phyloP scores from a whole-genome alignment of 345 rosid species.

The Arabidopsis arenosa region DNA sequence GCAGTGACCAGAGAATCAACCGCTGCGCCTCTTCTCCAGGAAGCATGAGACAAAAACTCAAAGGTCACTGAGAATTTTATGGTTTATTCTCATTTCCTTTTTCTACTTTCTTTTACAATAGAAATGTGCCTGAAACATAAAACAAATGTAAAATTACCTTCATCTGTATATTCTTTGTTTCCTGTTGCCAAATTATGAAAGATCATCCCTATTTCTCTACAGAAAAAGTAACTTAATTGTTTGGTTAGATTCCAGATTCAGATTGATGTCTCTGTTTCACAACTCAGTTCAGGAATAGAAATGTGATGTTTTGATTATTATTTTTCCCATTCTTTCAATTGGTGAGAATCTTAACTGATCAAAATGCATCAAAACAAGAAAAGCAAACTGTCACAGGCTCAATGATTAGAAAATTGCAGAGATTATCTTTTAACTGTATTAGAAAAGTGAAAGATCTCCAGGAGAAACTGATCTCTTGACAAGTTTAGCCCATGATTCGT shows the following conservation, averaged over 20 bases:
- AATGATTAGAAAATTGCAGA: neutral
- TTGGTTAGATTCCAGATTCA: neutral
- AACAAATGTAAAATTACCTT: neutral
- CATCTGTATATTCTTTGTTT: conserved; percentile 9
- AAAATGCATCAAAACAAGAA: neutral
- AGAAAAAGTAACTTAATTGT: neutral
- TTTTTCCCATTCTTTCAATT: neutral
- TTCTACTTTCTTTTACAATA: conserved; percentile 18
- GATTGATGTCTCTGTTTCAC: neutral
- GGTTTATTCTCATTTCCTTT: conserved; percentile 11
- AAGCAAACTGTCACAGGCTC: neutral
- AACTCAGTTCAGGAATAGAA: neutral
- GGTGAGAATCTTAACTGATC: neutral
- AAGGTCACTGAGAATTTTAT: neutral
- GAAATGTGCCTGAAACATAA: neutral
- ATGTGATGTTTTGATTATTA: neutral
- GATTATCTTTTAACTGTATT: neutral
- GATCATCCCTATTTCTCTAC: neutral
- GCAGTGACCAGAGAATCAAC: conserved; percentile 45
- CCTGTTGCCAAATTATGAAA: conserved; percentile 17
- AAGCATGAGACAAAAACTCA: conserved; percentile 33
- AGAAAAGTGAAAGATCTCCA: conserved; percentile 60
- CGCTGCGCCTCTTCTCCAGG: conserved; percentile 63
- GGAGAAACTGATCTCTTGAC: conserved; percentile 63
- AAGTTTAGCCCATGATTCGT: conserved; percentile 77